Evolutionary conservation across 768 basidiomycete genomes (phyloP).

Genomic region (Termitomyces eurrhizus): DNA sequence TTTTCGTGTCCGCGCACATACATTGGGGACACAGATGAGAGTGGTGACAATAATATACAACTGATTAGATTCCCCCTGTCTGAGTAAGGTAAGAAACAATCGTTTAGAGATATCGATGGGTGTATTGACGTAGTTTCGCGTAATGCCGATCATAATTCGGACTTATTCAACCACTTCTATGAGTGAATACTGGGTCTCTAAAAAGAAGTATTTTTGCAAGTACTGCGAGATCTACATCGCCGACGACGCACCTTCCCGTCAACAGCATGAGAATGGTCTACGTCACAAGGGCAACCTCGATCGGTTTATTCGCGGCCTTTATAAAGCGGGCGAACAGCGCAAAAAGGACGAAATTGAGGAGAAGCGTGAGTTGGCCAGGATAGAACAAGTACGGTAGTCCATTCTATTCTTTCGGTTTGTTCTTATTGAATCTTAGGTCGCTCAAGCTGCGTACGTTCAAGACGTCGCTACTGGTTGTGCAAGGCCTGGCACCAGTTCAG

Average conservation of each 20-base stretch:
- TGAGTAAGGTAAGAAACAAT: neutral
- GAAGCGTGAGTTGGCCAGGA: conserved; percentile 77
- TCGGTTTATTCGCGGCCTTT: conserved; percentile 85
- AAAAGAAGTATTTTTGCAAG: conserved; percentile 92
- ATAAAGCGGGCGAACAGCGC: conserved; percentile 88
- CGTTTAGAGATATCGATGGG: neutral
- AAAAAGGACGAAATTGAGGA: conserved; percentile 86
- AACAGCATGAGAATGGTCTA: conserved; percentile 90
- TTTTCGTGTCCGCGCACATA: neutral
- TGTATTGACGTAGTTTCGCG: neutral
- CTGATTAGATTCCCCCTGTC: neutral
- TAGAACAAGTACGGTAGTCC: conserved; percentile 63
- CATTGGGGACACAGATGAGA: neutral
- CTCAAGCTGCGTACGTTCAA: conserved; percentile 72
- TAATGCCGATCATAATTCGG: neutral
- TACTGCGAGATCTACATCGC: conserved; percentile 97
- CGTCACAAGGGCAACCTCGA: conserved; percentile 95
- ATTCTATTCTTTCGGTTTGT: neutral
- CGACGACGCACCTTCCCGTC: conserved; percentile 90
- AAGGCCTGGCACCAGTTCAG: conserved; percentile 29
- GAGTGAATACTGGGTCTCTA: conserved; percentile 92
- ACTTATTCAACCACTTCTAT: conserved; percentile 34
- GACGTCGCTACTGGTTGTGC: conserved; percentile 72
- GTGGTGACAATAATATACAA: neutral
- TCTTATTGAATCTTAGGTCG: conserved; percentile 46